These are phyloP conservation scores for Oenanthe javanica DNA, from an alignment of 140 eudicot species.

Conservation along the genomic window DNA sequence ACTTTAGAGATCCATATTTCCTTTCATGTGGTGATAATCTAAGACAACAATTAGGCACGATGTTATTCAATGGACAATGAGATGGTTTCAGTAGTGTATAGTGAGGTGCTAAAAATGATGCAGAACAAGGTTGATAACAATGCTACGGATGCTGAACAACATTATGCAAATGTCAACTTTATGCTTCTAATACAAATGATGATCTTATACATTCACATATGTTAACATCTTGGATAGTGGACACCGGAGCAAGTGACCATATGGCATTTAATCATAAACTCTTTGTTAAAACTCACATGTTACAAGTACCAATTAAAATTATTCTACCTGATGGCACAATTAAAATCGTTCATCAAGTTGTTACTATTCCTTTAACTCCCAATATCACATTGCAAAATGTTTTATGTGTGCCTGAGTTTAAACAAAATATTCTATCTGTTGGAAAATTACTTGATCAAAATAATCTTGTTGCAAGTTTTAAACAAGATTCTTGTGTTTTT, in stretches of 20 bases:
- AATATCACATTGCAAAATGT: neutral
- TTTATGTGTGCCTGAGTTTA: neutral
- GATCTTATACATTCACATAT: neutral
- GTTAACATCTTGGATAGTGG: neutral
- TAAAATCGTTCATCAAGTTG: neutral
- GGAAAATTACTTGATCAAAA: neutral
- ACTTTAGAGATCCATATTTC: no score
- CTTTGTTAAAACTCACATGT: neutral
- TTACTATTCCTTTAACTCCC: neutral
- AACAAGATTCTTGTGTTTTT: neutral
- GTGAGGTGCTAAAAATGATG: neutral
- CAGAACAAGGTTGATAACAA: neutral
- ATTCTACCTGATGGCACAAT: neutral
- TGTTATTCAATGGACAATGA: no score
- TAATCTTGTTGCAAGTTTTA: neutral
- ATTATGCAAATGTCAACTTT: neutral
- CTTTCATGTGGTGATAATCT: no score
- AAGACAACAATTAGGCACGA: no score
- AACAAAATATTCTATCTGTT: neutral
- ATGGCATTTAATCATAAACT: neutral
- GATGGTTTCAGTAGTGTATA: neutral
- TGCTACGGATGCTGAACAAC: no score
- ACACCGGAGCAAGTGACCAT: neutral
- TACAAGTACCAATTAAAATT: neutral
- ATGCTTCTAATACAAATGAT: neutral